Percentiles rank a stretch among this genome's conserved stretches.
Evolutionary conservation across 140 eudicot genomes (phyloP).

Genomic region (Anethum foeniculum): DNA sequence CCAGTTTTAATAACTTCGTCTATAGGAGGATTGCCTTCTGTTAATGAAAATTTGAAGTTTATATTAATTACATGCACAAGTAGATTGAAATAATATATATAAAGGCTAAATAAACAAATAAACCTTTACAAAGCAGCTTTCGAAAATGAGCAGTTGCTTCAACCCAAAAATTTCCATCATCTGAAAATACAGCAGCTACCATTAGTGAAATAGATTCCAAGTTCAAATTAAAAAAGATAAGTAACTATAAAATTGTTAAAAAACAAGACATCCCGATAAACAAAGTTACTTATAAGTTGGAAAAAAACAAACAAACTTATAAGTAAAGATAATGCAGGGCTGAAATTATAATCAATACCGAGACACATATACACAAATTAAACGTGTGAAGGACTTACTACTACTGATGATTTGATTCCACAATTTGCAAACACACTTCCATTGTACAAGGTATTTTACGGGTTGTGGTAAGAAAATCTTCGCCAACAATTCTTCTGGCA

Average conservation of each 20-base stretch:
- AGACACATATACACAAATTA: too few relatives aligned
- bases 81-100: neutral
- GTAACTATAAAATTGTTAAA: too few relatives aligned
- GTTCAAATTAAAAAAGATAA: too few relatives aligned
- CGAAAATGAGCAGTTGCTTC: constrained; percentile 25
- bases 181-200: constrained; percentile 24
- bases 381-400: neutral
- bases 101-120: neutral
- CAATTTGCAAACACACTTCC: neutral
- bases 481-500: too few relatives aligned
- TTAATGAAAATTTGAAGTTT: neutral
- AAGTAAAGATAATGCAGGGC: too few relatives aligned
- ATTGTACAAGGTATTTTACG: neutral
- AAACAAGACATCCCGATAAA: too few relatives aligned
- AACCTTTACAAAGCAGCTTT: constrained; percentile 23
- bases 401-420: neutral
- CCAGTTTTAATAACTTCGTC: constrained; percentile 91
- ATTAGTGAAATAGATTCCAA: constrained; percentile 20
- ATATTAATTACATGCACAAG: neutral
- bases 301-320: too few relatives aligned
- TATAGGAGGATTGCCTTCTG: constrained; percentile 84
- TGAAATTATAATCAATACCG: too few relatives aligned
- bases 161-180: constrained; percentile 14
- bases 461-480: too few relatives aligned
- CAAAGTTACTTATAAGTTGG: too few relatives aligned